These are phyloP conservation scores for Kuraishia borneana DNA, from an alignment of 805 yeast species.

Conservation along the genomic window DNA sequence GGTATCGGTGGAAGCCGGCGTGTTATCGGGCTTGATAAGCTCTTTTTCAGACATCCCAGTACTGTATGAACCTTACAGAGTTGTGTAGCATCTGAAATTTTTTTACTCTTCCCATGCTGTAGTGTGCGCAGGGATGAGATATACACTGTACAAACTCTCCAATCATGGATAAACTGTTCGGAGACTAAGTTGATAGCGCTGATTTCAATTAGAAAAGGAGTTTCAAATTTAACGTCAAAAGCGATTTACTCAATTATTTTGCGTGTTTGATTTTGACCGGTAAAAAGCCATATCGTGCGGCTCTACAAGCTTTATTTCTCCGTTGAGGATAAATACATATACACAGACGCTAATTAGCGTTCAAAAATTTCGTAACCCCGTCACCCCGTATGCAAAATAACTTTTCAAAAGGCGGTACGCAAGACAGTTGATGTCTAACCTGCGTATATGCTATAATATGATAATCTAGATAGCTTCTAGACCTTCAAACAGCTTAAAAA, in stretches of 20 bases:
- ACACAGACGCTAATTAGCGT: conserved; percentile 1
- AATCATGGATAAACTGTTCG: too few species aligned
- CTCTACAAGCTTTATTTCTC: conserved; percentile 1
- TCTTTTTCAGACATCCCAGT: conserved; percentile 40
- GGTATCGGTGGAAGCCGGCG: conserved; percentile 72
- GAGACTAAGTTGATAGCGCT: too few species aligned
- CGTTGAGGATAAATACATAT: conserved; percentile 1
- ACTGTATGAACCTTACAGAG: too few species aligned
- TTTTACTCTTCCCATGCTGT: too few species aligned
- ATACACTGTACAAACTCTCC: too few species aligned
- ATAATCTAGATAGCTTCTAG: conserved; percentile 4
- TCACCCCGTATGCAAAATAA: background rate
- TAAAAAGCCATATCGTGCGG: too few species aligned
- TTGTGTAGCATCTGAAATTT: too few species aligned
- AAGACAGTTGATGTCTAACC: conserved; percentile 6
- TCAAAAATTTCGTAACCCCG: background rate
- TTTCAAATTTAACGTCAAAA: too few species aligned
- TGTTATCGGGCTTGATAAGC: conserved; percentile 81
- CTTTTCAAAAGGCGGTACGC: background rate
- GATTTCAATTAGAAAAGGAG: too few species aligned
- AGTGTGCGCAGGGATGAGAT: too few species aligned
- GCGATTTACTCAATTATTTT: too few species aligned
- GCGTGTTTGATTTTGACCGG: too few species aligned
- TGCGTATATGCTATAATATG: conserved; percentile 3
- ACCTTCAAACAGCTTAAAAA: conserved; percentile 41